Conservation (phyloP, 2,329 filamentous ascomycete genomes). For the Helminthosporium solani region DNA sequence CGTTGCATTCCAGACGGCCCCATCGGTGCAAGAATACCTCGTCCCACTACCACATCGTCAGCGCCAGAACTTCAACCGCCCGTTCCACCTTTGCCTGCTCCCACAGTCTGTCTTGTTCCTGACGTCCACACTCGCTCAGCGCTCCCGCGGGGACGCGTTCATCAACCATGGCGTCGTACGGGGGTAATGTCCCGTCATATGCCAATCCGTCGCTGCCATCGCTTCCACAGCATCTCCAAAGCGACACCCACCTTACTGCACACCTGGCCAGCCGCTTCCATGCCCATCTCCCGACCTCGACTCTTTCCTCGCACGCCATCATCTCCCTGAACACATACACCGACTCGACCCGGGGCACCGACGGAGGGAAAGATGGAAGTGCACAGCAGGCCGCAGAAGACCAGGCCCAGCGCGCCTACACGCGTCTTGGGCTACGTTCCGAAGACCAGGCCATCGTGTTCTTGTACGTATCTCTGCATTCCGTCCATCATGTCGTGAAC, state of each 20-base stretch:
- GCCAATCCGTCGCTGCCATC: slow-evolving; percentile 85
- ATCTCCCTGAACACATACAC: slow-evolving; percentile 95
- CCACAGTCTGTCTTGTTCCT: slow-evolving; percentile 15
- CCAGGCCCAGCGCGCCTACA: slow-evolving; percentile 81
- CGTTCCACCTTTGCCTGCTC: slow-evolving; percentile 7
- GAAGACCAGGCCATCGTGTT: slow-evolving; percentile 95
- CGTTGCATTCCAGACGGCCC: slow-evolving; percentile 29
- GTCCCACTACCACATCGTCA: too few species aligned
- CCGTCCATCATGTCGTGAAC: too few species aligned
- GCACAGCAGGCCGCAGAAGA: slow-evolving; percentile 92
- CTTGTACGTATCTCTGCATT: slow-evolving; percentile 64
- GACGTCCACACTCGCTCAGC: slow-evolving; percentile 30
- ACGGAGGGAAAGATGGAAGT: slow-evolving; percentile 89
- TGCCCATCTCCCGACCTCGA: slow-evolving; percentile 81
- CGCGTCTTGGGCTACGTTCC: slow-evolving; percentile 79
- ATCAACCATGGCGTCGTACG: slow-evolving; percentile 56
- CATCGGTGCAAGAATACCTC: too few species aligned
- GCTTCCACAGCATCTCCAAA: slow-evolving; percentile 79
- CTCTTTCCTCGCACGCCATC: slow-evolving; percentile 85
- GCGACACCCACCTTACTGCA: slow-evolving; percentile 75
- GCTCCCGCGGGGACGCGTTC: slow-evolving; percentile 42
- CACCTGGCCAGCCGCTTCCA: slow-evolving; percentile 90
- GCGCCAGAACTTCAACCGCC: too few species aligned
- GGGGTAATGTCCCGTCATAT: slow-evolving; percentile 56
- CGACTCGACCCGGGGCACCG: slow-evolving; percentile 79